A percentile compares a stretch with the other conserved stretches of the same genome.
Evolutionary conservation across 768 basidiomycete genomes (phyloP).

Genomic region (Gloeostereum incarnatum): DNA sequence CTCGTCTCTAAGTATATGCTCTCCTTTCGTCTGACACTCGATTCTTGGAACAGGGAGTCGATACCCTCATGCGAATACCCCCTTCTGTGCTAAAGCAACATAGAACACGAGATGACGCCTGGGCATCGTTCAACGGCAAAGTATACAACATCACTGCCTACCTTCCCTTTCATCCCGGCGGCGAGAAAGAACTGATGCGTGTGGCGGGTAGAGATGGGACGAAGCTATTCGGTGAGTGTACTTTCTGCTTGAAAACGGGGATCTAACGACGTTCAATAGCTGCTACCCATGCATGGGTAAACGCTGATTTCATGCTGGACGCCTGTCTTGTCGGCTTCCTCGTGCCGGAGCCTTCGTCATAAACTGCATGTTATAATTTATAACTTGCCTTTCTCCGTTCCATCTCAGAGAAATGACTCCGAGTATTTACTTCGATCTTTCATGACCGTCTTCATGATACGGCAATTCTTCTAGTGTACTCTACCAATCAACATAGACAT

Average conservation of each 20-base stretch:
- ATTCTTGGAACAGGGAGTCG: conserved; percentile 48
- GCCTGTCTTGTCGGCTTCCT: conserved; percentile 88
- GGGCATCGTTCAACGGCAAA: conserved; percentile 87
- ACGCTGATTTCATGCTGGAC: conserved; percentile 93
- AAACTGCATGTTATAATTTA: conserved; percentile 9
- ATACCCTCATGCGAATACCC: conserved; percentile 58
- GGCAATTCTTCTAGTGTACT: no score
- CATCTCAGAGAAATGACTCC: background rate
- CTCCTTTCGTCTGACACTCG: conserved; percentile 8
- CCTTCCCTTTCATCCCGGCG: conserved; percentile 87
- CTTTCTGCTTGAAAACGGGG: background rate
- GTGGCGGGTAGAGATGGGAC: conserved; percentile 94
- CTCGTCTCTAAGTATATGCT: conserved; percentile 3
- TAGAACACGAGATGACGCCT: conserved; percentile 80
- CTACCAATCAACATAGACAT: no score
- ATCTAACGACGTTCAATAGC: conserved; percentile 31
- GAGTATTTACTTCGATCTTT: no score
- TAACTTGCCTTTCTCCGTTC: background rate
- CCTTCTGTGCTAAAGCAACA: conserved; percentile 74
- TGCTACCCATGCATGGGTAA: conserved; percentile 93
- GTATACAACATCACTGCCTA: conserved; percentile 97
- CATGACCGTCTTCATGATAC: no score
- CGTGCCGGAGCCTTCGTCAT: conserved; percentile 52
- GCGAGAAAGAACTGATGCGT: conserved; percentile 89
- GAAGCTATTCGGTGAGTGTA: conserved; percentile 76